A percentile compares a stretch with the other conserved stretches of the same genome.
These are phyloP conservation scores for Aspergillus hancockii DNA, from an alignment of 495 filamentous ascomycete species.

Conservation along the genomic window DNA sequence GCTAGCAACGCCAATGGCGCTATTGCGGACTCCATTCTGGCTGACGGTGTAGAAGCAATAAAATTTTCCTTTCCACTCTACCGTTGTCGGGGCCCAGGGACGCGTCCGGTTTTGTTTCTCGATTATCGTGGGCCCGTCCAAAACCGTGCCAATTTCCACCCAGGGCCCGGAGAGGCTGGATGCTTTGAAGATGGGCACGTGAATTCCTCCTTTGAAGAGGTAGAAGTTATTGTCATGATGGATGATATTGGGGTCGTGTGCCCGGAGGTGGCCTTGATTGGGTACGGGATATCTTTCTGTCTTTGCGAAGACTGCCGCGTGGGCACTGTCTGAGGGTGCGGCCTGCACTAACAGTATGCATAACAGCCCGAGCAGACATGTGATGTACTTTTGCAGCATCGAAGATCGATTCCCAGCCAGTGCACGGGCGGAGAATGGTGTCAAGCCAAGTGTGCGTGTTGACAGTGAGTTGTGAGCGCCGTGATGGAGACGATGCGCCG, in stretches of 20 bases:
- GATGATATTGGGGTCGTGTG: slow-evolving; percentile 45
- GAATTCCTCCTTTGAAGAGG: slow-evolving; percentile 38
- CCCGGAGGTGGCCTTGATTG: slow-evolving; percentile 38
- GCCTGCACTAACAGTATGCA: background rate
- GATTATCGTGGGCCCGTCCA: slow-evolving; percentile 40
- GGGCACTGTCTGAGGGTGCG: background rate
- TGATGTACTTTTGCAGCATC: background rate
- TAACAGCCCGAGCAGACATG: slow-evolving; percentile 6
- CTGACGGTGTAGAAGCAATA: slow-evolving; percentile 75
- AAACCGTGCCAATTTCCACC: slow-evolving; percentile 40
- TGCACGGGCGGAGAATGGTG: background rate
- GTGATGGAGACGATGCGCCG: background rate
- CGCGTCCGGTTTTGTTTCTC: slow-evolving; percentile 33
- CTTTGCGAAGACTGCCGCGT: slow-evolving; percentile 27
- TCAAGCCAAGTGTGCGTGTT: background rate
- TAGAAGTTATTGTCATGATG: slow-evolving; percentile 35
- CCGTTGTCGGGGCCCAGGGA: slow-evolving; percentile 65
- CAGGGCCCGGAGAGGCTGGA: slow-evolving; percentile 42
- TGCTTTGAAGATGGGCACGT: slow-evolving; percentile 36
- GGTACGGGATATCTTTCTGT: slow-evolving; percentile 35
- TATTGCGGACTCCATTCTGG: slow-evolving; percentile 60
- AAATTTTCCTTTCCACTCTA: slow-evolving; percentile 56
- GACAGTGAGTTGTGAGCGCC: background rate
- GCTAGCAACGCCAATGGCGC: slow-evolving; percentile 72
- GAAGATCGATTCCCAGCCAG: background rate